Conservation (phyloP, 148 eudicot genomes). For the Rhododendron molle region DNA sequence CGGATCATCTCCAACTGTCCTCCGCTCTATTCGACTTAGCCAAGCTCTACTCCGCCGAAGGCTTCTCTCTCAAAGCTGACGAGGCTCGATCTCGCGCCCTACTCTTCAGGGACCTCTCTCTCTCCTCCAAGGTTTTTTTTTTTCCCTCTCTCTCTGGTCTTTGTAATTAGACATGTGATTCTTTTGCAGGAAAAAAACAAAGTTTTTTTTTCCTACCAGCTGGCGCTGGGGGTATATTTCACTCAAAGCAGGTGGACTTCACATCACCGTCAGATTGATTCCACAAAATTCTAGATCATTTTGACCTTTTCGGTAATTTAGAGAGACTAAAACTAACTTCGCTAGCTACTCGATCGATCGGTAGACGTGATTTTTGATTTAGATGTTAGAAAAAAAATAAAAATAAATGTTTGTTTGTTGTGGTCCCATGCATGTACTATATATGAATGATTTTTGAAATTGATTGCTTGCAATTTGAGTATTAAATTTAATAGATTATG, state of each 20-base stretch:
- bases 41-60: slow-evolving; percentile 52
- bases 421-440: no score
- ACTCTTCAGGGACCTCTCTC: slow-evolving; percentile 22
- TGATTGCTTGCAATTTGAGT: no score
- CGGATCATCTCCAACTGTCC: slow-evolving; percentile 33
- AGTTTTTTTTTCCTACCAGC: no score
- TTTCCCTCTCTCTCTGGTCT: background rate
- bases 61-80: slow-evolving; percentile 65
- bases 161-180: background rate
- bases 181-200: no score
- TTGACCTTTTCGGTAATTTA: background rate
- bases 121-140: slow-evolving; percentile 8
- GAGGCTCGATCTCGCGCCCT: slow-evolving; percentile 44
- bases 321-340: background rate
- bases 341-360: background rate
- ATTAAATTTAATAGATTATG: no score
- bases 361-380: background rate
- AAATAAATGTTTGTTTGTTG: no score
- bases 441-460: no score
- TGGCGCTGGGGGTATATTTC: background rate
- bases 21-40: slow-evolving; percentile 60
- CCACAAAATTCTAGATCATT: background rate
- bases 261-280: background rate
- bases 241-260: background rate
- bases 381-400: no score